Conservation (phyloP, 371 early-diverging fungal species). For the Batkoa obscura region DNA sequence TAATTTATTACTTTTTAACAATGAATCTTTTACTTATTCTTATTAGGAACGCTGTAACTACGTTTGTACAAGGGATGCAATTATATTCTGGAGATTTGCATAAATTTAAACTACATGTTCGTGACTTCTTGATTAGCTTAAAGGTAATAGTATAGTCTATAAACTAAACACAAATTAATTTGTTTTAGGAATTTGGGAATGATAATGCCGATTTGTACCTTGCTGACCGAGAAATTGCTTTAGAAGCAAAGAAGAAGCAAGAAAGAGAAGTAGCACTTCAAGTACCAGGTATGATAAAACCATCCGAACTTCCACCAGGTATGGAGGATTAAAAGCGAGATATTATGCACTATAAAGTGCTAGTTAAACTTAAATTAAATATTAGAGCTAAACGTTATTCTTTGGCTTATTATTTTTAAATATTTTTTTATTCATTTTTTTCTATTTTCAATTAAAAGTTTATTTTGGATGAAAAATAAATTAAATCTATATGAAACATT, state of each 20-base stretch:
- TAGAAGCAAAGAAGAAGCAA: constrained; percentile 48
- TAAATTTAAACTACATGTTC: constrained; percentile 77
- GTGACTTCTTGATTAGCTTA: constrained; percentile 92
- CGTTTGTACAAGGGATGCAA: constrained; percentile 74
- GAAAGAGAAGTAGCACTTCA: constrained; percentile 66
- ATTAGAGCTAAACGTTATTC: too few relatives aligned
- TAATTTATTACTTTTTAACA: constrained; percentile 8
- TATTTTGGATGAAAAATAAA: too few relatives aligned
- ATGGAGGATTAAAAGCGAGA: constrained; percentile 25
- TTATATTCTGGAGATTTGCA: constrained; percentile 49
- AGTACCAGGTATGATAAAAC: constrained; percentile 95
- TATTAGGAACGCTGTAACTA: background rate
- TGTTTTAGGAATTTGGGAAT: constrained; percentile 56
- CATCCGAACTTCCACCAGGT: constrained; percentile 48
- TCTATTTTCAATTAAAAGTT: too few relatives aligned
- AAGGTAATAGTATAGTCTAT: constrained; percentile 26
- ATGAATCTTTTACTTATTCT: background rate
- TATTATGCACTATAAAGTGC: too few relatives aligned
- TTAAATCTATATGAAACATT: too few relatives aligned
- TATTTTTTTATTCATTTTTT: too few relatives aligned
- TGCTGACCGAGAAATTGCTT: constrained; percentile 85
- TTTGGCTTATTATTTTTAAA: too few relatives aligned
- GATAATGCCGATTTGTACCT: constrained; percentile 76
- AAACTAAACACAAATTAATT: constrained; percentile 6
- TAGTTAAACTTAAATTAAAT: too few relatives aligned